Percentiles rank a stretch among this genome's conserved stretches.
phyloP scores from a whole-genome alignment of 2,329 filamentous ascomycete species.

The Alternaria incomplexa region DNA sequence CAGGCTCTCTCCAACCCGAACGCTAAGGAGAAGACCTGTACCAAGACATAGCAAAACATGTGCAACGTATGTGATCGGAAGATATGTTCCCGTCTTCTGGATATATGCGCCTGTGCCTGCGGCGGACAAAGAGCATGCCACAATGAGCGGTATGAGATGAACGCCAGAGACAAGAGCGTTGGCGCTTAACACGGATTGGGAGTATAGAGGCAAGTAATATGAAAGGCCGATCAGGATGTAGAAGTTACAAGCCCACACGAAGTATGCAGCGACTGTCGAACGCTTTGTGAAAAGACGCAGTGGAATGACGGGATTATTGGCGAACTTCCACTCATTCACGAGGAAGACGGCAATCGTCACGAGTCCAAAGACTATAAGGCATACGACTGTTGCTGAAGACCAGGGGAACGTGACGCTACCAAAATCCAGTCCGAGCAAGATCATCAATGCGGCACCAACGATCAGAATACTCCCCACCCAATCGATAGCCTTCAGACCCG shows the following conservation, averaged over 20 bases:
- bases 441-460: constrained; percentile 51
- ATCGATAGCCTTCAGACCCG: constrained; percentile 56
- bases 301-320: constrained; percentile 77
- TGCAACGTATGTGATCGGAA: constrained; percentile 22
- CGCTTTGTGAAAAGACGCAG: constrained; percentile 67
- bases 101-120: constrained; percentile 53
- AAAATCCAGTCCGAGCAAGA: constrained; percentile 73
- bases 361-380: constrained; percentile 73
- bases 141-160: constrained; percentile 63
- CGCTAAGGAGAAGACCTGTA: constrained; percentile 18
- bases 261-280: constrained; percentile 62
- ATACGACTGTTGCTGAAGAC: constrained; percentile 73
- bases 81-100: constrained; percentile 46
- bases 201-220: constrained; percentile 75
- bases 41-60: constrained; percentile 17
- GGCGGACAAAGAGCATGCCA: constrained; percentile 48
- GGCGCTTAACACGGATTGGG: constrained; percentile 67
- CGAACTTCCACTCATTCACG: constrained; percentile 69
- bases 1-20: constrained; percentile 7
- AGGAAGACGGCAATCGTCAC: constrained; percentile 67
- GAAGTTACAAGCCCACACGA: constrained; percentile 34
- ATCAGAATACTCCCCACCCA: constrained; percentile 55
- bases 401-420: constrained; percentile 76
- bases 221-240: constrained; percentile 66
- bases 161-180: constrained; percentile 62